These are phyloP conservation scores for Microcyclosporella mali DNA, from an alignment of 2,329 filamentous ascomycete species.

Conservation along the genomic window DNA sequence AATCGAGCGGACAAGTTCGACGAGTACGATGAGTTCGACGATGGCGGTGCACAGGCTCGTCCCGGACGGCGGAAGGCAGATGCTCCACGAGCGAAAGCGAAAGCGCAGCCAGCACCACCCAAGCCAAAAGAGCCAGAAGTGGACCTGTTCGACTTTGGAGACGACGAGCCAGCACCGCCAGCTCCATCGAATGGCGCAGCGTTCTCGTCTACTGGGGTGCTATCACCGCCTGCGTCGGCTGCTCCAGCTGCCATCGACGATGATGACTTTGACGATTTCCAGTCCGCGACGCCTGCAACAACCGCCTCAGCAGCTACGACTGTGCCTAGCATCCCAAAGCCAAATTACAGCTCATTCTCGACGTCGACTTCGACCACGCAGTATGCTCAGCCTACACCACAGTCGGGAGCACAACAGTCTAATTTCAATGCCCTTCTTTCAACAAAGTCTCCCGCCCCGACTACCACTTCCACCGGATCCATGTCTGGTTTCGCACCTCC, in stretches of 20 bases:
- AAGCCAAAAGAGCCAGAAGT: conserved; percentile 85
- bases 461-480: conserved; percentile 40
- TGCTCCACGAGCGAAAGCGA: conserved; percentile 38
- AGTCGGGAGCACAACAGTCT: conserved; percentile 73
- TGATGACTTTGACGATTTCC: conserved; percentile 96
- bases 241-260: conserved; percentile 55
- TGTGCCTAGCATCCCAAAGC: conserved; percentile 31
- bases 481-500: conserved; percentile 34
- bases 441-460: conserved; percentile 69
- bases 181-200: conserved; percentile 42
- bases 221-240: conserved; percentile 22
- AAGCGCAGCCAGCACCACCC: conserved; percentile 58
- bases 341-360: conserved; percentile 37
- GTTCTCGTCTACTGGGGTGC: conserved; percentile 13
- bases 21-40: conserved; percentile 95
- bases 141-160: conserved; percentile 83
- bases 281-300: conserved; percentile 65
- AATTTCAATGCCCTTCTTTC: conserved; percentile 77
- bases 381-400: conserved; percentile 75
- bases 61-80: conserved; percentile 49
- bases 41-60: conserved; percentile 52
- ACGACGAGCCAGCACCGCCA: conserved; percentile 57
- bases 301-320: conserved; percentile 41
- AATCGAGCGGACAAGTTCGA: conserved; percentile 68
- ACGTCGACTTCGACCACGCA: conserved; percentile 54